Evolutionary conservation across 1,284 basidiomycete species (phyloP).

Genomic region (Leccinum variabile): DNA sequence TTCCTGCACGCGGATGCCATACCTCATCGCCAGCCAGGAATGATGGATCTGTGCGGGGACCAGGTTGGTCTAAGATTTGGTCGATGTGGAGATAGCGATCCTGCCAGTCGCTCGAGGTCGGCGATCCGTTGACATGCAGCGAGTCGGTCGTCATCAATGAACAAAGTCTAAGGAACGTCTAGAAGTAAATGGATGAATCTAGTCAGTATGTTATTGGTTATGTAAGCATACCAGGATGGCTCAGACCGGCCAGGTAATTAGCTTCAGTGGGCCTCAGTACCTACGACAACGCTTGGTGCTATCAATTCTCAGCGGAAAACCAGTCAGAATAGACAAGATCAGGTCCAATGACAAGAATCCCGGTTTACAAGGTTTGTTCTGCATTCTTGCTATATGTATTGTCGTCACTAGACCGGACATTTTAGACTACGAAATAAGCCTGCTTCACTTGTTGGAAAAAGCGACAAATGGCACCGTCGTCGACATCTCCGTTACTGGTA

Average conservation of each 20-base stretch:
- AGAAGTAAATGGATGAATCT: neutral
- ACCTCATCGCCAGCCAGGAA: slow-evolving; percentile 77
- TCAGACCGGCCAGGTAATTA: slow-evolving; percentile 43
- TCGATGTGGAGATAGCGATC: slow-evolving; percentile 78
- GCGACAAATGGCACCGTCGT: slow-evolving; percentile 93
- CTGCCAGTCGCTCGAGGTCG: slow-evolving; percentile 57
- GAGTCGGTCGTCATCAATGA: slow-evolving; percentile 35
- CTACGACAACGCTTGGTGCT: slow-evolving; percentile 86
- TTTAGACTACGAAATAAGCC: slow-evolving; percentile 90
- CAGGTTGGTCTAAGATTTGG: slow-evolving; percentile 77
- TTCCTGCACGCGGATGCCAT: slow-evolving; percentile 25
- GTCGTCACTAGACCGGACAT: neutral
- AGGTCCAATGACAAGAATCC: slow-evolving; percentile 92
- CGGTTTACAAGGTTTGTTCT: slow-evolving; percentile 74
- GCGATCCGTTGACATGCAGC: slow-evolving; percentile 29
- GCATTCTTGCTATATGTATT: neutral
- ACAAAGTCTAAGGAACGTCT: slow-evolving; percentile 20
- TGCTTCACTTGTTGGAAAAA: slow-evolving; percentile 88
- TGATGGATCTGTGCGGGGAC: slow-evolving; percentile 75
- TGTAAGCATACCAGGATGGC: slow-evolving; percentile 41
- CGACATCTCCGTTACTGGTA: slow-evolving; percentile 95
- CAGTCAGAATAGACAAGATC: slow-evolving; percentile 87
- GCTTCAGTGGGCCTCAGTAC: slow-evolving; percentile 80
- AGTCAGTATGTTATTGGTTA: slow-evolving; percentile 16
- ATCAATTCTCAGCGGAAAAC: slow-evolving; percentile 84